Evolutionary conservation across 1,139 yeast species (phyloP).

Genomic region (Suhomyces maxii): DNA sequence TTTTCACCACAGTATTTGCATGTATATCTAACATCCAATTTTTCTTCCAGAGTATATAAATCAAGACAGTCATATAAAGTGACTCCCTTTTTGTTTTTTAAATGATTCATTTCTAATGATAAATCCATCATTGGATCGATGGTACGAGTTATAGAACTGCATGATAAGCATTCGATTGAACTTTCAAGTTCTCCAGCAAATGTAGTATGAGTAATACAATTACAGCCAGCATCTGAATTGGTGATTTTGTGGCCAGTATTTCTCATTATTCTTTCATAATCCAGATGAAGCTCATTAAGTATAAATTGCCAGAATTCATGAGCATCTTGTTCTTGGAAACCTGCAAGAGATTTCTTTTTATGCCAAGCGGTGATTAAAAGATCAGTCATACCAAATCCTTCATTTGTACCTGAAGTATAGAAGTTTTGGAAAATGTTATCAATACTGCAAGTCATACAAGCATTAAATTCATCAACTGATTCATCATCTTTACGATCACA

Average conservation of each 20-base stretch:
- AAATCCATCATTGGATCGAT: slow-evolving; percentile 90
- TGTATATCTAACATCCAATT: slow-evolving; percentile 67
- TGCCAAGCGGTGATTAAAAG: slow-evolving; percentile 81
- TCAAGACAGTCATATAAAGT: slow-evolving; percentile 65
- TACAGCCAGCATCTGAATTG: slow-evolving; percentile 41
- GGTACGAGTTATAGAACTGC: slow-evolving; percentile 64
- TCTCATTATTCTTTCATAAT: slow-evolving; percentile 30
- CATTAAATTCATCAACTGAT: slow-evolving; percentile 38
- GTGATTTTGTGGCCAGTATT: slow-evolving; percentile 5
- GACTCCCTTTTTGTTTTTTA: slow-evolving; percentile 28
- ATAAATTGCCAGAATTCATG: slow-evolving; percentile 95
- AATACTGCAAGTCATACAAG: slow-evolving; percentile 82
- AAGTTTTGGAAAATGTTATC: slow-evolving; percentile 73
- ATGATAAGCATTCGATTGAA: slow-evolving; percentile 70
- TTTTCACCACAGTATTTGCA: slow-evolving; percentile 65
- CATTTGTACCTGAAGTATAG: slow-evolving; percentile 51
- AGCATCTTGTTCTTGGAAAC: slow-evolving; percentile 96
- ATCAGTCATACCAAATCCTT: slow-evolving; percentile 75
- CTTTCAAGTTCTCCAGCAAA: slow-evolving; percentile 76
- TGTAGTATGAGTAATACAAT: slow-evolving; percentile 78
- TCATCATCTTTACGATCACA: slow-evolving; percentile 31
- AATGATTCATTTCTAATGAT: slow-evolving; percentile 64
- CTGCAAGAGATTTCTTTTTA: slow-evolving; percentile 80
- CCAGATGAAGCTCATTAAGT: slow-evolving; percentile 78
- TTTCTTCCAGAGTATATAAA: slow-evolving; percentile 75